Percentiles rank a stretch among this genome's conserved stretches.
phyloP scores from a whole-genome alignment of 441 rosid species.

The Croton setiger region DNA sequence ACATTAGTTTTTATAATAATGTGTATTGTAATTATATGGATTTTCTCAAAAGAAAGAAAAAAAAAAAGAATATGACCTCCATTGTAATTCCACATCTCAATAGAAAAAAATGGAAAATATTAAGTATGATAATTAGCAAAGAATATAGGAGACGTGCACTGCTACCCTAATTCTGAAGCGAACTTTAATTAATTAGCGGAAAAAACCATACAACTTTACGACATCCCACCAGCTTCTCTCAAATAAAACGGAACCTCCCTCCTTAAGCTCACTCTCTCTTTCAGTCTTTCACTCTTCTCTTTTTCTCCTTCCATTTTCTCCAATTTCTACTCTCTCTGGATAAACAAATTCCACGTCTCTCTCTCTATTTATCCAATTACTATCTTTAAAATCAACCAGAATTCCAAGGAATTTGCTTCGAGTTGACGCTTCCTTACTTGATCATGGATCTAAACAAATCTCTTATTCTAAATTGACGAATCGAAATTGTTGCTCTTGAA shows the following conservation, averaged over 20 bases:
- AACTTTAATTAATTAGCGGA: not conserved
- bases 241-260: not conserved
- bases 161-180: slow-evolving; percentile 27
- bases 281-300: not conserved
- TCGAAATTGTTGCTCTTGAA: not conserved
- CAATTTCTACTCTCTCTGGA: not conserved
- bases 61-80: too few species aligned
- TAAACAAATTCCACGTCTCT: not conserved
- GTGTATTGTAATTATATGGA: too few species aligned
- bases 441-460: slow-evolving; percentile 24
- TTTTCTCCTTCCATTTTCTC: not conserved
- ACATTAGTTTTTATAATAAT: too few species aligned
- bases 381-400: not conserved
- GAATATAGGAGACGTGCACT: not conserved
- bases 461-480: slow-evolving; percentile 14
- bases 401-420: not conserved
- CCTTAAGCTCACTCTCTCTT: not conserved
- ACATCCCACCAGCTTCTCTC: too few species aligned
- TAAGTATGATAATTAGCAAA: too few species aligned
- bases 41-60: too few species aligned
- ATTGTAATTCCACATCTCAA: too few species aligned
- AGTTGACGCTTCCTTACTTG: too few species aligned
- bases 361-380: not conserved
- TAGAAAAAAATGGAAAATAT: too few species aligned
- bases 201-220: too few species aligned